Evolutionary conservation across 345 rosid species (phyloP).

Genomic region (Aquilaria yunnanensis): DNA sequence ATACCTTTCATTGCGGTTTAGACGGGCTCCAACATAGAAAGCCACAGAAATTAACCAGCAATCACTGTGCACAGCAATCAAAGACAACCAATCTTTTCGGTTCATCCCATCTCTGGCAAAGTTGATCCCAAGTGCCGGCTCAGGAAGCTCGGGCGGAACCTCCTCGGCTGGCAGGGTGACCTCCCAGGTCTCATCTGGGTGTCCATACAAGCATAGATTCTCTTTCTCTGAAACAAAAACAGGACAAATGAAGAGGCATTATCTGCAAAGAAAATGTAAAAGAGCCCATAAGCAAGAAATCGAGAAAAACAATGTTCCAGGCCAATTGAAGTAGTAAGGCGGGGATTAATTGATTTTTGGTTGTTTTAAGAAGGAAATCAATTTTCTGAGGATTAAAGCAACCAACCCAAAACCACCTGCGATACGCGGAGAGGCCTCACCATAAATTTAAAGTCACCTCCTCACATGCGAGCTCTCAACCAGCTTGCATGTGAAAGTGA

Average conservation of each 20-base stretch:
- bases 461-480: too few relatives aligned
- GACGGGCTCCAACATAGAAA: conserved; percentile 92
- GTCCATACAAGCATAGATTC: conserved; percentile 91
- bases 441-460: too few relatives aligned
- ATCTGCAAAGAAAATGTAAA: background rate
- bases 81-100: conserved; percentile 88
- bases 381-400: too few relatives aligned
- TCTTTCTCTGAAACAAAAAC: conserved; percentile 60
- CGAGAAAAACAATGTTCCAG: background rate
- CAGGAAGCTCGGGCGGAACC: conserved; percentile 97
- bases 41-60: conserved; percentile 98
- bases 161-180: conserved; percentile 94
- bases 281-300: background rate
- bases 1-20: conserved; percentile 87
- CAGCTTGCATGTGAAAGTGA: too few relatives aligned
- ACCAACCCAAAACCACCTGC: too few relatives aligned
- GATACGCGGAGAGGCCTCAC: too few relatives aligned
- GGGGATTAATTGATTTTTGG: too few relatives aligned
- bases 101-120: conserved; percentile 97
- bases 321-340: too few relatives aligned
- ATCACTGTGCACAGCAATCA: conserved; percentile 94
- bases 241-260: background rate
- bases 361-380: too few relatives aligned
- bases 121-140: conserved; percentile 95
- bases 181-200: conserved; percentile 91